A percentile compares a stretch with the other conserved stretches of the same genome.
phyloP scores from a whole-genome alignment of 2,329 filamentous ascomycete species.

The Monilinia vaccinii-corymbosi region DNA sequence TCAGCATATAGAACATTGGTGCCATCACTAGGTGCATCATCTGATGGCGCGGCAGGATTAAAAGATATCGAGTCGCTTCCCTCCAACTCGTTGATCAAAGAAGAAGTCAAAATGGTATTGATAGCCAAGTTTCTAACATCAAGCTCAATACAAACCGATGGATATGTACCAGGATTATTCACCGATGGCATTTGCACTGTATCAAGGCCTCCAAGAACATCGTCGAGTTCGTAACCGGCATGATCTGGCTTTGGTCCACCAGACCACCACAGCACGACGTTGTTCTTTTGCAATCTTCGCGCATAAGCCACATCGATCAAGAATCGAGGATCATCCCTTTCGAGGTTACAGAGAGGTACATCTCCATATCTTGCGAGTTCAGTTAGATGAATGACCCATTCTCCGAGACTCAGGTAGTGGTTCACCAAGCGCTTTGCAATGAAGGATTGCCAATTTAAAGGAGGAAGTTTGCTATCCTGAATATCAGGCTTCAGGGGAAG shows the following conservation, averaged over 20 bases:
- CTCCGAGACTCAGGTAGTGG: slow-evolving; percentile 86
- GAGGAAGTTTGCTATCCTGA: slow-evolving; percentile 77
- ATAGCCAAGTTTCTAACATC: slow-evolving; percentile 91
- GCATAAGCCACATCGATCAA: slow-evolving; percentile 95
- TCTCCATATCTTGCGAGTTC: slow-evolving; percentile 87
- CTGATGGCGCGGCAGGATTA: slow-evolving; percentile 60
- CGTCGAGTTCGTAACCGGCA: slow-evolving; percentile 89
- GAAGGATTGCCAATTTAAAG: slow-evolving; percentile 87
- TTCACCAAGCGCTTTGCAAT: slow-evolving; percentile 77
- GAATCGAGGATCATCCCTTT: slow-evolving; percentile 87
- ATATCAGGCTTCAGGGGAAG: slow-evolving; percentile 74
- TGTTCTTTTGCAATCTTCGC: slow-evolving; percentile 77
- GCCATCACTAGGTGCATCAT: slow-evolving; percentile 51
- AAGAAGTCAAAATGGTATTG: slow-evolving; percentile 94
- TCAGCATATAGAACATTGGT: slow-evolving; percentile 70
- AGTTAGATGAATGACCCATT: slow-evolving; percentile 83
- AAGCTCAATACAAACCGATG: slow-evolving; percentile 92
- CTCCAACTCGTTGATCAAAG: slow-evolving; percentile 92
- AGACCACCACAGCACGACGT: slow-evolving; percentile 97
- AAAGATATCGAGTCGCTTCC: slow-evolving; percentile 80
- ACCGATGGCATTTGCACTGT: slow-evolving; percentile 84
- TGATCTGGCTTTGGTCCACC: slow-evolving; percentile 80
- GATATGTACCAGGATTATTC: slow-evolving; percentile 89
- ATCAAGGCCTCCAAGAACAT: slow-evolving; percentile 74
- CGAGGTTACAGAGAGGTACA: slow-evolving; percentile 89